These are phyloP conservation scores for Phytopythium ostracodes DNA, from an alignment of 352 stramenopile species.

Conservation along the genomic window DNA sequence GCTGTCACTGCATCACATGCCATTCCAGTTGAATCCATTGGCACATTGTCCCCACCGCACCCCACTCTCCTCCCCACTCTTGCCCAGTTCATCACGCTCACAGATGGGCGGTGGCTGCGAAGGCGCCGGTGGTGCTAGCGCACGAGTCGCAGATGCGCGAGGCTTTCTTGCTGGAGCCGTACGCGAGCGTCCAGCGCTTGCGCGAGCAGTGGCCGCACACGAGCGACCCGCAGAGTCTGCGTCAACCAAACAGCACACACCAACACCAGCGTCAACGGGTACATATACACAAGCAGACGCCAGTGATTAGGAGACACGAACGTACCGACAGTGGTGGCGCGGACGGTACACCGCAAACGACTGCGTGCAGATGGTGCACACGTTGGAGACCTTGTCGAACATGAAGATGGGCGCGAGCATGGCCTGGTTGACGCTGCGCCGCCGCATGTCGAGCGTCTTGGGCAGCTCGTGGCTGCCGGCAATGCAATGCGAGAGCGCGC, in stretches of 20 bases:
- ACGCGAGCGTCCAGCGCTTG: conserved; percentile 70
- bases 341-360: conserved; percentile 81
- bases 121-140: conserved; percentile 35
- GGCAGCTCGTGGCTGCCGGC: conserved; percentile 40
- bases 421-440: conserved; percentile 66
- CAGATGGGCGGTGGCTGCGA: conserved; percentile 14
- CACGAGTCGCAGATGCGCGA: conserved; percentile 76
- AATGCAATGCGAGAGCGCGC: conserved; percentile 74
- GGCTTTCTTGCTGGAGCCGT: conserved; percentile 74
- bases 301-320: not conserved
- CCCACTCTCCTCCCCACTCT: not conserved
- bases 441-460: conserved; percentile 46
- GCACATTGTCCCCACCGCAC: no score
- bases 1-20: not conserved
- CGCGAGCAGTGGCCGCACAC: conserved; percentile 83
- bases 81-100: conserved; percentile 6
- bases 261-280: not conserved
- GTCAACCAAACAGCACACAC: not conserved
- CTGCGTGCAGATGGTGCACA: conserved; percentile 81
- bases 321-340: conserved; percentile 79
- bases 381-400: conserved; percentile 84
- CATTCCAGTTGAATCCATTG: not conserved
- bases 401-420: conserved; percentile 83
- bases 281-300: not conserved
- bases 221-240: conserved; percentile 73